Evolutionary conservation across 106 monocot genomes (phyloP), one percentile per base, ranked within the genome.

Genomic region (Dioscorea alata): DNA sequence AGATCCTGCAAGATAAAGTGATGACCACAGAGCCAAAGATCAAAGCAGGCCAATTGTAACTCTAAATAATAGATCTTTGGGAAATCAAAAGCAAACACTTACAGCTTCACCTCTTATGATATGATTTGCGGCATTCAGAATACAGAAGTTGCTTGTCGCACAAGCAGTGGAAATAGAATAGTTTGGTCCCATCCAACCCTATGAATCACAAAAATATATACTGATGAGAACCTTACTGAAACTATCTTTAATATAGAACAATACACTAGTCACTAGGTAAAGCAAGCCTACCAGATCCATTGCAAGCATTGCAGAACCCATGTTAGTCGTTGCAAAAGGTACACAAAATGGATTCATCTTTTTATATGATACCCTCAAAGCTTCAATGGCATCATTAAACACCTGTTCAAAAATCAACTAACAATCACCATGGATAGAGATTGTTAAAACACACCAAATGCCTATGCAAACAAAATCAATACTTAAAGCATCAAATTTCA

Each of bases 281-380:
- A 12, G 18, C 61, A 18, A 34, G 19, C 74, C 17, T 23, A 90
- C 90, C 90, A 90, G 77, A 86, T 90, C 90, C 83, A 86, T 89
- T 67, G 89, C 89, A 70, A 89, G 85, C 74, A 89, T 89, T 18
- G 89, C 89, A 82, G 89, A 89, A 25, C 90, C 90, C 90, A 90
- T 90, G 64, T 90, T 90, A 28, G 86, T 90, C 48, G 90, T 90
- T 66, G 90, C 86, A 86, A 90, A 90, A 12, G 90, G 90, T 23
- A 90, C 83, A 78, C 90, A 90, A 73, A 90, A 90, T 7, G 90
- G 90, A 59, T 90, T 90, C 90, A 90, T 86, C 61, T 90, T 90
- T 80, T 73, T 90, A 64, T 90, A 90, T 18, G 90, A 90, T 12
- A 86, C 83, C 63, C 86, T 80, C 64, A 90, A 83, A 78, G 85